These are phyloP conservation scores for Colletotrichum sp. DNA, from an alignment of 2,329 filamentous ascomycete genomes.

Conservation along the genomic window DNA sequence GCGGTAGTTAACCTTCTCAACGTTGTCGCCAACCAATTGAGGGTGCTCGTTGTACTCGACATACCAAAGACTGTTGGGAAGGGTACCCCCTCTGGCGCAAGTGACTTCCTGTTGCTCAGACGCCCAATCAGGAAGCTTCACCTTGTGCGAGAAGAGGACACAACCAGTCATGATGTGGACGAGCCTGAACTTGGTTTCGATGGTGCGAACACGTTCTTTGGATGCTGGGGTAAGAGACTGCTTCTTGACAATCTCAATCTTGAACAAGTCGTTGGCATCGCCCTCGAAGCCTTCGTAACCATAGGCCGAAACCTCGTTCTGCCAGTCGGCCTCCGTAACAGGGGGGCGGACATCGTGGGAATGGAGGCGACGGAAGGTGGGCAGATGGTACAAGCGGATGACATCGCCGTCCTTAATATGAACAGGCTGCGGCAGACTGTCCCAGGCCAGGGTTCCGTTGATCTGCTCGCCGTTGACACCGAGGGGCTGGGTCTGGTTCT, in stretches of 20 bases:
- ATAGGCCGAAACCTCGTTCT: conserved; percentile 95
- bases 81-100: conserved; percentile 86
- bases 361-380: conserved; percentile 88
- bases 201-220: conserved; percentile 87
- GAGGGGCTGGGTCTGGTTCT: conserved; percentile 95
- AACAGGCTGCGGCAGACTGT: conserved; percentile 67
- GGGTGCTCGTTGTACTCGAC: conserved; percentile 91
- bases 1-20: conserved; percentile 95
- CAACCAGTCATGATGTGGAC: conserved; percentile 97
- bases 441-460: conserved; percentile 85
- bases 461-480: conserved; percentile 77
- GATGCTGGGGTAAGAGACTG: conserved; percentile 80
- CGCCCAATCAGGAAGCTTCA: conserved; percentile 97
- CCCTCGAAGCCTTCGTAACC: conserved; percentile 96
- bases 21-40: conserved; percentile 66
- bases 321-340: conserved; percentile 88
- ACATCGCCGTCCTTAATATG: conserved; percentile 82
- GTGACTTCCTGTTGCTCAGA: conserved; percentile 99
- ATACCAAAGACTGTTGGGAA: conserved; percentile 98
- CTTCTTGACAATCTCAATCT: conserved; percentile 91
- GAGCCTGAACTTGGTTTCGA: conserved; percentile 95
- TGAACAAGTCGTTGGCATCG: conserved; percentile 96
- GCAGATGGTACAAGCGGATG: conserved; percentile 81
- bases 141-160: conserved; percentile 96
- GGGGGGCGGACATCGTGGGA: conserved; percentile 93